A percentile compares a stretch with the other conserved stretches of the same genome.
Conservation (phyloP, 345 rosid genomes). For the Salix udensis region DNA sequence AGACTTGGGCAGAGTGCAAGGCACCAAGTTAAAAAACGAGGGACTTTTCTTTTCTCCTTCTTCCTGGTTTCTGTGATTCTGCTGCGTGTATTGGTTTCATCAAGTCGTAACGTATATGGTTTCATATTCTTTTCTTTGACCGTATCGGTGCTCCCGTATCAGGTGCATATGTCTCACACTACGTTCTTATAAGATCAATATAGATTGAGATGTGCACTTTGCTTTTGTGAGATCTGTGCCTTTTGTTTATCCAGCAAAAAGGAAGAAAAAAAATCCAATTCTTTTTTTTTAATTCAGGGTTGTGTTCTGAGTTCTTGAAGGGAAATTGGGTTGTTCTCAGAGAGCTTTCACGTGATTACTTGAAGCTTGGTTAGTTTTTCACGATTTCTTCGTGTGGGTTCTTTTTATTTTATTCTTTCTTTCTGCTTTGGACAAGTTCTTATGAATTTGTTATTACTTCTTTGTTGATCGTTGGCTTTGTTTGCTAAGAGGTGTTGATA, state of each 20-base stretch:
- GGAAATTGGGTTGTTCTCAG: background rate
- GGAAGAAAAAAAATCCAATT: background rate
- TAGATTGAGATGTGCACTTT: slow-evolving; percentile 7
- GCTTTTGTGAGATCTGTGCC: background rate
- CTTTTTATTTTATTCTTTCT: background rate
- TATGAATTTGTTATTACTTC: background rate
- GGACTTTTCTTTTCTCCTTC: background rate
- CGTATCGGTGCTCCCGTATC: slow-evolving; percentile 14
- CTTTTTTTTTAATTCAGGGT: background rate
- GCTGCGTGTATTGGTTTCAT: slow-evolving; percentile 6
- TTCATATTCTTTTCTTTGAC: slow-evolving; percentile 18
- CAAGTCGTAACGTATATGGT: background rate
- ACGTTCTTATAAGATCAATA: too few relatives aligned
- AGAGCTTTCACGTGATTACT: slow-evolving; percentile 4
- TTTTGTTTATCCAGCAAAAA: background rate
- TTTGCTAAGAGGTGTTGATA: background rate
- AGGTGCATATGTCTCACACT: slow-evolving; percentile 13
- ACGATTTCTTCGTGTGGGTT: background rate
- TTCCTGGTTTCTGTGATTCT: background rate
- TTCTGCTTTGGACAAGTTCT: background rate
- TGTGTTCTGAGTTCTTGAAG: background rate
- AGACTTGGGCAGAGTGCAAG: too few relatives aligned
- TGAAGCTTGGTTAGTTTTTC: background rate
- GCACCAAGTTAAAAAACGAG: too few relatives aligned
- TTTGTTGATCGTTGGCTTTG: background rate